Evolutionary conservation across 1,139 yeast genomes (phyloP).

Genomic region (Eremothecium gossypii): DNA sequence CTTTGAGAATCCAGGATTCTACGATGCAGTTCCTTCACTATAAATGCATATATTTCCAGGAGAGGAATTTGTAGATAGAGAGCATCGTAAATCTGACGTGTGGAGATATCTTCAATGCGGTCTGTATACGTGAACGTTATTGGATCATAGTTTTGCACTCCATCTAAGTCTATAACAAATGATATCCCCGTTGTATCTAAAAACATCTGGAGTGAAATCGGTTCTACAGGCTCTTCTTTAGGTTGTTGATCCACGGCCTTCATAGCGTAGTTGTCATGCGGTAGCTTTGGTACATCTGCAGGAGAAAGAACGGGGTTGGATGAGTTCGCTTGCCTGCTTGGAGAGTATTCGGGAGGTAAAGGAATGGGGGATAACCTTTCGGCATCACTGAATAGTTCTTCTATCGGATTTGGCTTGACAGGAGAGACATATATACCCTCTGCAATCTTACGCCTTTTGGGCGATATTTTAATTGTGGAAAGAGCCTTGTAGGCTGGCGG

Average conservation of each 20-base stretch:
- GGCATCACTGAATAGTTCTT: conserved; percentile 18
- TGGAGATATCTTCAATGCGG: conserved; percentile 9
- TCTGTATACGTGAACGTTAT: conserved; percentile 5
- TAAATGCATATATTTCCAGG: conserved; percentile 43
- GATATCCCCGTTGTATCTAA: conserved; percentile 41
- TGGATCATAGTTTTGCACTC: conserved; percentile 28
- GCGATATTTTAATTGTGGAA: not conserved
- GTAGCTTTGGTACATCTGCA: not conserved
- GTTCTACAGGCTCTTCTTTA: conserved; percentile 7
- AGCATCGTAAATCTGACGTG: conserved; percentile 14
- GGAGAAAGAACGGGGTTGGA: conserved; percentile 4
- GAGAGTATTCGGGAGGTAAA: conserved; percentile 5
- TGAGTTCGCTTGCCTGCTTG: conserved; percentile 3
- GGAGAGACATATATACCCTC: conserved; percentile 5
- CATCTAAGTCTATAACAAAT: conserved; percentile 44
- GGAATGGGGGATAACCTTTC: conserved; percentile 29
- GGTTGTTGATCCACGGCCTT: not conserved
- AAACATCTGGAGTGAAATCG: conserved; percentile 26
- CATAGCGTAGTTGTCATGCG: not conserved
- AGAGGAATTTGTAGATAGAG: conserved; percentile 31
- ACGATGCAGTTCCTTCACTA: conserved; percentile 44
- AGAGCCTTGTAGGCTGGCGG: not conserved
- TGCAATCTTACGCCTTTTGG: conserved; percentile 10
- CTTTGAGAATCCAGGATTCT: conserved; percentile 42
- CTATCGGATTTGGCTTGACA: conserved; percentile 7